Evolutionary conservation across 331 rosid species (phyloP), one percentile per base, ranked within the genome.

Genomic region (Acacia concinna): DNA sequence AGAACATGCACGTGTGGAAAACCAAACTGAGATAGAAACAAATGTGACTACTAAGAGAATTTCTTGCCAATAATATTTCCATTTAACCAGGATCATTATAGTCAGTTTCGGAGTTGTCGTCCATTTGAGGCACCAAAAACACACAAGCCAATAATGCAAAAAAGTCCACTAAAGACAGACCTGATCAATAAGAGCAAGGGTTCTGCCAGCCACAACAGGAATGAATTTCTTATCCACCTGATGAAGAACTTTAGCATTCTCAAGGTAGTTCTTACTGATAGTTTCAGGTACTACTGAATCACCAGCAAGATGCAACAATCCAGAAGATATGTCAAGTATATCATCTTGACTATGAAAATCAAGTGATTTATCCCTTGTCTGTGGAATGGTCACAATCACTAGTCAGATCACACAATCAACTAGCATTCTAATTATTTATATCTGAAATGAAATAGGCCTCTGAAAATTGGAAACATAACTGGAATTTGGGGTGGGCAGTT

Each of bases 171-270:
- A 75, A 49, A 47, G 76, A 78, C 64, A 65, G 37, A 95, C 99
- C 99, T 93, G 99, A 83, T 96, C 99, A 85, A 96, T 89, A 81
- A 89, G 72, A 79, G 96, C 97, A 81, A 96, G 91, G 75, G 84
- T 90, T 81, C 77, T 84, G 72, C 94, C 91, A n/a, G 91, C 95
- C 85, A 89, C 90, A 67, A 96, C 81, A 56, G 96, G 97, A 82
- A 96, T 96, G 87, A 87, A 96, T 82, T 96, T 96, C 87, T 96
- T 90, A 86, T 96, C 99, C 82, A 96, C 90, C 90, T 96, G 99
- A 64, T 73, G 90, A 71, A 96, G 96, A 85, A 91, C 94, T 81
- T 81, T 90, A 73, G 93, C 95, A 79, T 87, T 81, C 75, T 85
- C 89, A 14, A 96, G 91, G 85, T 80, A 84, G 68, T 82, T 86